These are phyloP conservation scores for Venturia aucupariae DNA, from an alignment of 2,329 filamentous ascomycete genomes.

Conservation along the genomic window DNA sequence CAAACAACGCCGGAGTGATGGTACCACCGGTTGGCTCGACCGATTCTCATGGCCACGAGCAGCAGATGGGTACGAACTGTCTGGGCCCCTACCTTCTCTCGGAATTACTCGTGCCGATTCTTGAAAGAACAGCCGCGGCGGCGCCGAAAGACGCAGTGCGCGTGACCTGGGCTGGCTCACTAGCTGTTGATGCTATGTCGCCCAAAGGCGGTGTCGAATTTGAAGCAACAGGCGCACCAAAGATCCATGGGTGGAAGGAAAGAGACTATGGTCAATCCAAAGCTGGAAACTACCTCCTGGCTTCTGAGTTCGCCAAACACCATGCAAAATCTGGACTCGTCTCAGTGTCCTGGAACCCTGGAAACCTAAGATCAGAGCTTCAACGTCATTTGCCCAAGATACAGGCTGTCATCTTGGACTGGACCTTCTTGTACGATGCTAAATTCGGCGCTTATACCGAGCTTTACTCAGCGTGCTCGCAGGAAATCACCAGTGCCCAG, in stretches of 20 bases:
- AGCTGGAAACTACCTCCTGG: conserved; percentile 11
- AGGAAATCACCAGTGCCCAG: conserved; percentile 5
- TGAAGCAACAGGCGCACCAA: conserved; percentile 1
- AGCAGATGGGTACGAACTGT: conserved; percentile 16
- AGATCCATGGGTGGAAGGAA: neutral
- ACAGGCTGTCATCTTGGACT: neutral
- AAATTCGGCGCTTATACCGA: conserved; percentile 16
- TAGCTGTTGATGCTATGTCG: neutral
- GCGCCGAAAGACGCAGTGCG: conserved; percentile 18
- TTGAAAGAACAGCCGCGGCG: conserved; percentile 10
- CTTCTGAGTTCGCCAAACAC: conserved; percentile 15
- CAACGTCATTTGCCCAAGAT: conserved; percentile 12
- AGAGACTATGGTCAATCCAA: conserved; percentile 15
- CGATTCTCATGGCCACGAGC: conserved; percentile 22
- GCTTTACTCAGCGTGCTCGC: conserved; percentile 13
- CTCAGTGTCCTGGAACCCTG: conserved; percentile 15
- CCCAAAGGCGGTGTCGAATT: conserved; percentile 14
- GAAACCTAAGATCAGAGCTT: conserved; percentile 14
- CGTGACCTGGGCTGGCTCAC: conserved; percentile 15
- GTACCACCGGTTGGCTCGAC: conserved; percentile 8
- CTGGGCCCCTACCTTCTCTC: conserved; percentile 15
- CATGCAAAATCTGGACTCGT: conserved; percentile 13
- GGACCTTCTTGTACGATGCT: conserved; percentile 9
- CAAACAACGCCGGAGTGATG: conserved; percentile 32
- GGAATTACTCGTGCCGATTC: conserved; percentile 12